phyloP scores from a whole-genome alignment of 257 asterid genomes.

The Ocimum tenuiflorum region DNA sequence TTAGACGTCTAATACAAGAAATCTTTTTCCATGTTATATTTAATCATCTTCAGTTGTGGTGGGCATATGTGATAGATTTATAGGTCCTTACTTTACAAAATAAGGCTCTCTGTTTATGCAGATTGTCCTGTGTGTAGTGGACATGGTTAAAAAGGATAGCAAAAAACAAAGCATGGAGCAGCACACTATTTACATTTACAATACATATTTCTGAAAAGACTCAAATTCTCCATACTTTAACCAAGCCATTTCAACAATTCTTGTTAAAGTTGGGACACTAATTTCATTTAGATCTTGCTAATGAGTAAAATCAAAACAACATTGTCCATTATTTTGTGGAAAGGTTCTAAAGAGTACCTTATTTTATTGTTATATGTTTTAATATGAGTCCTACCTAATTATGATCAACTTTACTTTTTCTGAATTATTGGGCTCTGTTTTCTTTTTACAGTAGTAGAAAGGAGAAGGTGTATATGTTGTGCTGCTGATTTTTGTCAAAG shows the following conservation, averaged over 20 bases:
- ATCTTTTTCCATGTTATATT: too few species aligned
- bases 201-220: slow-evolving; percentile 35
- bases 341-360: not conserved
- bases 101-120: slow-evolving; percentile 23
- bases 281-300: slow-evolving; percentile 25
- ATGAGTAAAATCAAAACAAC: slow-evolving; percentile 4
- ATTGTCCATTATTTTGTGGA: not conserved
- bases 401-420: not conserved
- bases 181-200: slow-evolving; percentile 21
- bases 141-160: slow-evolving; percentile 23
- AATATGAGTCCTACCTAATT: too few species aligned
- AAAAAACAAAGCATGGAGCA: slow-evolving; percentile 32
- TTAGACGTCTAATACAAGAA: too few species aligned
- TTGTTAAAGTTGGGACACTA: slow-evolving; percentile 42
- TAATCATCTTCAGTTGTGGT: not conserved
- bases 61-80: slow-evolving; percentile 27
- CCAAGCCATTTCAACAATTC: slow-evolving; percentile 9
- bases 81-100: too few species aligned
- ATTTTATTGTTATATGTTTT: too few species aligned
- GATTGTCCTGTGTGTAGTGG: slow-evolving; percentile 40
- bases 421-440: too few species aligned
- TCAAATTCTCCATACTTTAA: slow-evolving; percentile 31
- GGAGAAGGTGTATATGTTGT: too few species aligned
- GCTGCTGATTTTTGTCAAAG: too few species aligned
- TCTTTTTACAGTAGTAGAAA: too few species aligned